Evolutionary conservation across 106 monocot genomes (phyloP), one percentile per base, ranked within the genome.

Genomic region (Apostasia shenzhenica): DNA sequence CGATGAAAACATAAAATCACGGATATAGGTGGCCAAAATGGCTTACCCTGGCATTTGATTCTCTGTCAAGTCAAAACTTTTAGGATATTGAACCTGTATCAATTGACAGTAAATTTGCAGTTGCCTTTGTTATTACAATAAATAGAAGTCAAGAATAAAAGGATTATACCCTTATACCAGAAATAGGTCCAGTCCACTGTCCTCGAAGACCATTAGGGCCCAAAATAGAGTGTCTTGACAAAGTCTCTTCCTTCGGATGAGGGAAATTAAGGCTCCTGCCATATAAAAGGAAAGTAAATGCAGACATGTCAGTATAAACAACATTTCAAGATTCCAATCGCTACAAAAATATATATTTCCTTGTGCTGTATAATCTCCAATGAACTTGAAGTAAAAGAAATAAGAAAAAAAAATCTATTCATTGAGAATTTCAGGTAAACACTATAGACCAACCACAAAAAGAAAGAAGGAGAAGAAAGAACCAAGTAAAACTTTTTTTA

Each of bases 161-260:
- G 54, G 54, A 75, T 58, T 73, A 80, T 99, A 99, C 97, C 93
- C 73, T 99, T 70, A 81, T 90, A 83, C 81, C 78, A 72, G 85
- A 73, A 72, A 77, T 77, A 72, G 92, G 80, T 73, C 70, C 79
- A 52, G 59, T 77, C 84, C 81, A 76, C 55, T 78, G 81, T 12
- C 87, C 79, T 7, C 63, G 69, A 5, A 99, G 83, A 48, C 99
- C 99, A 75, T 76, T 88, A 63, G 93, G 90, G 12, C 99, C 99
- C 72, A 99, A 83, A 67, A 99, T 88, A 47, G 99, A 99, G 73
- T 99, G 99, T 70, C 87, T 92, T 46, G 99, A 93, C 49, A 92
- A 71, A 47, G 99, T 99, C 88, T 99, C 99, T 74, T 93, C 85
- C 66, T 90, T 99, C 72, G 99, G 90, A 76, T 72, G 47, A 41